Evolutionary conservation across 352 stramenopile genomes (phyloP).

Genomic region (Phytopythium kandeliae): DNA sequence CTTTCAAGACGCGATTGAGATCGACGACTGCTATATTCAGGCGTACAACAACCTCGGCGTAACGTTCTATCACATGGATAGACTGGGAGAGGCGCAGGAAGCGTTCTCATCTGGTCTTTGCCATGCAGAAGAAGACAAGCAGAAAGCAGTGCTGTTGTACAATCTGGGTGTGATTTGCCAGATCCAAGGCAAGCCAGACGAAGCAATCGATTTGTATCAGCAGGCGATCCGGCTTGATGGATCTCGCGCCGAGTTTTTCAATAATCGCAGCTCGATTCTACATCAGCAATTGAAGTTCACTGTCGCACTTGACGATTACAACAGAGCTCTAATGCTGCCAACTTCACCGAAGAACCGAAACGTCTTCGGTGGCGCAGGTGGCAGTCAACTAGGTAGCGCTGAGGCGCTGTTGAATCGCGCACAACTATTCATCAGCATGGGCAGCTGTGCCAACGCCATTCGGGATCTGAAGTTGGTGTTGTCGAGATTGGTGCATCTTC

Average conservation of each 20-base stretch:
- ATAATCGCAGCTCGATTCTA: slow-evolving; percentile 48
- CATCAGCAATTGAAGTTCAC: slow-evolving; percentile 49
- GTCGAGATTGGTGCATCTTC: slow-evolving; percentile 3
- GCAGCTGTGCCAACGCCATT: slow-evolving; percentile 33
- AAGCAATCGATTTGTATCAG: slow-evolving; percentile 47
- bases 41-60: slow-evolving; percentile 50
- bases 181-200: slow-evolving; percentile 27
- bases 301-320: slow-evolving; percentile 51
- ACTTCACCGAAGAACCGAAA: no score
- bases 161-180: slow-evolving; percentile 40
- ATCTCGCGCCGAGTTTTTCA: slow-evolving; percentile 40
- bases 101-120: slow-evolving; percentile 31
- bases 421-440: slow-evolving; percentile 47
- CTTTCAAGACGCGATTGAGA: slow-evolving; percentile 44
- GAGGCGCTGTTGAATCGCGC: slow-evolving; percentile 45
- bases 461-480: slow-evolving; percentile 25
- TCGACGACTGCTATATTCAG: slow-evolving; percentile 26
- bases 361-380: neutral
- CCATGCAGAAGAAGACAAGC: slow-evolving; percentile 16
- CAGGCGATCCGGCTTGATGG: slow-evolving; percentile 37
- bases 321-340: slow-evolving; percentile 21
- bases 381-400: slow-evolving; percentile 11
- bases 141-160: slow-evolving; percentile 34
- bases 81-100: slow-evolving; percentile 37
- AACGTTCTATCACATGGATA: slow-evolving; percentile 32